Conservation (phyloP, 129 eudicot genomes). For the Flaveria linearis region DNA sequence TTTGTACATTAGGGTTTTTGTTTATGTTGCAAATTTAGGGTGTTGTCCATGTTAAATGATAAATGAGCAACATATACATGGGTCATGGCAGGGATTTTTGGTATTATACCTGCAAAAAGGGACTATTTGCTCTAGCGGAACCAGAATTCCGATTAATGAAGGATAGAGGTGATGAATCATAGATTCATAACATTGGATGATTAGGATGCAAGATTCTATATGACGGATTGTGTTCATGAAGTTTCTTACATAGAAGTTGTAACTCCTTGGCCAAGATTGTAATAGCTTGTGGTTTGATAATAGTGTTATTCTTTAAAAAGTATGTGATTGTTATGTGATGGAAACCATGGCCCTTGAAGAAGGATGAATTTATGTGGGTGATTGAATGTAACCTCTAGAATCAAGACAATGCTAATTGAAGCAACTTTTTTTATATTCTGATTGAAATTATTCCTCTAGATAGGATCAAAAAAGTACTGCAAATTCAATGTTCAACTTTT, state of each 20-base stretch:
- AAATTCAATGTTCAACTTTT: too few species aligned
- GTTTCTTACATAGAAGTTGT: neutral
- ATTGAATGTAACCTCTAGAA: too few species aligned
- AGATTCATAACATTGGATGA: neutral
- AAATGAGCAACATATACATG: too few species aligned
- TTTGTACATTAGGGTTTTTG: too few species aligned
- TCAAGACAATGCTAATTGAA: too few species aligned
- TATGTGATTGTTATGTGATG: neutral
- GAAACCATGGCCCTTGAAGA: neutral
- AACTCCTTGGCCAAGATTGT: neutral
- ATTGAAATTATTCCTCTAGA: too few species aligned
- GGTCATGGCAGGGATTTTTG: too few species aligned
- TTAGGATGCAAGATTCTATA: neutral
- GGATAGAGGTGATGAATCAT: neutral
- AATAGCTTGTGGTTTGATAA: slow-evolving; percentile 1
- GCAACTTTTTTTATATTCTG: too few species aligned
- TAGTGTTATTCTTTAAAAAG: neutral
- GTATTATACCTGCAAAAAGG: neutral
- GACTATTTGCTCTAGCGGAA: neutral
- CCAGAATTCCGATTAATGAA: neutral
- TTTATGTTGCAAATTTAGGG: too few species aligned
- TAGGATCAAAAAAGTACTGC: too few species aligned
- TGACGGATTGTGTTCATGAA: neutral
- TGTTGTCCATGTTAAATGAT: too few species aligned
- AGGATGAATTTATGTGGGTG: too few species aligned